Conservation (phyloP, 208 protist genomes). For the Plasmodiophora brassicae region DNA sequence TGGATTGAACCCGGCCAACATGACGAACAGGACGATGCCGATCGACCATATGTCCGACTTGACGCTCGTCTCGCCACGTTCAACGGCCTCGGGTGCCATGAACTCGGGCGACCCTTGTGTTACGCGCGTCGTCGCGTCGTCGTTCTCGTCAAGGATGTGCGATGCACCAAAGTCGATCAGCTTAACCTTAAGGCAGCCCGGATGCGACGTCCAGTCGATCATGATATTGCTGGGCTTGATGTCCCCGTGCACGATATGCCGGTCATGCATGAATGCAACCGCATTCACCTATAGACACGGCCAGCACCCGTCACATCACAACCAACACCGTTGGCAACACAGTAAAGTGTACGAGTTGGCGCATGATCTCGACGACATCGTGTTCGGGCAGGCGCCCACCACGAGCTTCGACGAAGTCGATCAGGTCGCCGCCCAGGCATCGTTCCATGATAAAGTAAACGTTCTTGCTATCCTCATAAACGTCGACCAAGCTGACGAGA, state of each 20-base stretch:
- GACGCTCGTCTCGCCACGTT: not conserved
- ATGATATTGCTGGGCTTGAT: not conserved
- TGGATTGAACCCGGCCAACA: not conserved
- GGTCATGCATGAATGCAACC: not conserved
- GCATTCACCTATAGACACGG: not conserved
- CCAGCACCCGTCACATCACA: too few relatives aligned
- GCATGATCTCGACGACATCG: not conserved
- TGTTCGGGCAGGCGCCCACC: not conserved
- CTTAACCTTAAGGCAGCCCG: not conserved
- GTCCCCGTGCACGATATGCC: not conserved
- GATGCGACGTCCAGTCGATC: not conserved
- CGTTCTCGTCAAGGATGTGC: not conserved
- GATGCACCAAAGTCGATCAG: slow-evolving; percentile 28
- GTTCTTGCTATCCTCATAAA: slow-evolving; percentile 8
- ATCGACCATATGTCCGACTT: slow-evolving; percentile 29
- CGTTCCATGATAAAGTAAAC: slow-evolving; percentile 6
- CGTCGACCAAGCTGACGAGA: not conserved
- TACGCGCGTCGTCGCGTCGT: not conserved
- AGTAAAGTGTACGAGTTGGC: too few relatives aligned
- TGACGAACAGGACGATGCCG: not conserved
- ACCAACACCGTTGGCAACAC: too few relatives aligned
- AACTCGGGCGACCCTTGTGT: slow-evolving; percentile 17
- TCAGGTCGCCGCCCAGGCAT: not conserved
- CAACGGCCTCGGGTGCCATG: not conserved
- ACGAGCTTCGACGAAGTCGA: not conserved